These are phyloP conservation scores for Przewalskia tangutica DNA, from an alignment of 257 asterid genomes.

Conservation along the genomic window DNA sequence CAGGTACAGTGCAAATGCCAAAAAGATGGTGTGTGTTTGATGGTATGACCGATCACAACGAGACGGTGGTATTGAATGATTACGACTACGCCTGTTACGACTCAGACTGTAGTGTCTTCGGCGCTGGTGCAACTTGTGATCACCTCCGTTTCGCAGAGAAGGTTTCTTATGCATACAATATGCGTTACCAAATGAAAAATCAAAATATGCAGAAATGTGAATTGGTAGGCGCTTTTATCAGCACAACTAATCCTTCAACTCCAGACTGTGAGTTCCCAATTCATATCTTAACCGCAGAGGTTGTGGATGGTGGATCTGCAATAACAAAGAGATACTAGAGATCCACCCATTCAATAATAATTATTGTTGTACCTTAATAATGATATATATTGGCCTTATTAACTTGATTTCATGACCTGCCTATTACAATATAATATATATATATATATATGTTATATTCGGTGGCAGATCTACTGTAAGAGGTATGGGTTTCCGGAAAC, in stretches of 20 bases:
- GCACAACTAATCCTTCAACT: background rate
- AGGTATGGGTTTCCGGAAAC: no score
- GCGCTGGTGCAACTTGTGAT: background rate
- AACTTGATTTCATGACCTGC: no score
- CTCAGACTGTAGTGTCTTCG: background rate
- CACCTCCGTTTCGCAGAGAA: background rate
- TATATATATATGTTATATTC: no score
- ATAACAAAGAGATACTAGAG: background rate
- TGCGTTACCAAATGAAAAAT: background rate
- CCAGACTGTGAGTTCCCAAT: background rate
- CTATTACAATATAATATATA: no score
- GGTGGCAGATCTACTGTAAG: no score
- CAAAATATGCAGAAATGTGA: background rate
- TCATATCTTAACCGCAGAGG: slow-evolving; percentile 8
- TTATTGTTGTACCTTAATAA: background rate
- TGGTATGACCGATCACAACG: background rate
- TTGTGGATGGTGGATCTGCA: slow-evolving; percentile 3
- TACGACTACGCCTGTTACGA: background rate
- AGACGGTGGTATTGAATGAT: background rate
- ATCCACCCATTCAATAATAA: background rate
- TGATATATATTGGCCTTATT: no score
- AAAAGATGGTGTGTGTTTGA: slow-evolving; percentile 29
- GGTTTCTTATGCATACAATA: slow-evolving; percentile 5
- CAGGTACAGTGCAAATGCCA: slow-evolving; percentile 23
- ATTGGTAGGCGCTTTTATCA: background rate